A percentile compares a stretch with the other conserved stretches of the same genome.
phyloP scores from a whole-genome alignment of 2,329 filamentous ascomycete species.

The Lecanicillium sp. region DNA sequence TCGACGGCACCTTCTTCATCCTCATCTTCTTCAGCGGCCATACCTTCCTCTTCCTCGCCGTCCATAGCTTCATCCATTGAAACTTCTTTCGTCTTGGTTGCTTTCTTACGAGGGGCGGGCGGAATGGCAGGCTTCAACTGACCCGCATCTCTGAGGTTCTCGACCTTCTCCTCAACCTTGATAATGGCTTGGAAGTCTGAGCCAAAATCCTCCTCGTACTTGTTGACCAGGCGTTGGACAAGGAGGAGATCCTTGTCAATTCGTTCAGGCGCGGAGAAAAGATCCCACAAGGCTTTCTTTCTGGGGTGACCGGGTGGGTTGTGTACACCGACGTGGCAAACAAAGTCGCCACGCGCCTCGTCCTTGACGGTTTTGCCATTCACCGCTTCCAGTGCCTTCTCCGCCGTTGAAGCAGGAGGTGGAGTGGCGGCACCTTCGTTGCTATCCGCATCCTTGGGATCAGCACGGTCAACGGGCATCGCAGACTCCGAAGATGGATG shows the following conservation, averaged over 20 bases:
- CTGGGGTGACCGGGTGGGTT: constrained; percentile 78
- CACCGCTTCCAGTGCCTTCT: constrained; percentile 86
- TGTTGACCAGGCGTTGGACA: constrained; percentile 73
- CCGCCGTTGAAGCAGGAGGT: constrained; percentile 55
- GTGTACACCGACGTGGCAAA: constrained; percentile 94
- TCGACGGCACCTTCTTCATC: constrained; percentile 76
- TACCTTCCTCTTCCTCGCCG: constrained; percentile 60
- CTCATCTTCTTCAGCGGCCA: constrained; percentile 78
- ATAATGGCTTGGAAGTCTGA: constrained; percentile 68
- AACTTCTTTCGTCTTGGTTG: constrained; percentile 54
- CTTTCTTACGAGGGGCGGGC: constrained; percentile 51
- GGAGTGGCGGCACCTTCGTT: constrained; percentile 52
- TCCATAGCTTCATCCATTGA: constrained; percentile 57
- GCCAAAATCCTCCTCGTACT: constrained; percentile 79
- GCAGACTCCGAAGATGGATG: constrained; percentile 68
- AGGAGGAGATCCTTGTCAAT: constrained; percentile 85
- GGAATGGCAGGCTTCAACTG: constrained; percentile 63
- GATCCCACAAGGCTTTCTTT: constrained; percentile 94
- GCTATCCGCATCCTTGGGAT: constrained; percentile 64
- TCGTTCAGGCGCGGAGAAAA: constrained; percentile 90
- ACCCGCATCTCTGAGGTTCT: constrained; percentile 70
- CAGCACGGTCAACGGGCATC: constrained; percentile 62
- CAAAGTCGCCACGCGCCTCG: constrained; percentile 88
- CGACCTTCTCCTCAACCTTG: constrained; percentile 81
- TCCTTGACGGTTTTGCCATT: constrained; percentile 98